These are phyloP conservation scores for Cudoniella acicularis DNA, from an alignment of 495 filamentous ascomycete species.

Conservation along the genomic window DNA sequence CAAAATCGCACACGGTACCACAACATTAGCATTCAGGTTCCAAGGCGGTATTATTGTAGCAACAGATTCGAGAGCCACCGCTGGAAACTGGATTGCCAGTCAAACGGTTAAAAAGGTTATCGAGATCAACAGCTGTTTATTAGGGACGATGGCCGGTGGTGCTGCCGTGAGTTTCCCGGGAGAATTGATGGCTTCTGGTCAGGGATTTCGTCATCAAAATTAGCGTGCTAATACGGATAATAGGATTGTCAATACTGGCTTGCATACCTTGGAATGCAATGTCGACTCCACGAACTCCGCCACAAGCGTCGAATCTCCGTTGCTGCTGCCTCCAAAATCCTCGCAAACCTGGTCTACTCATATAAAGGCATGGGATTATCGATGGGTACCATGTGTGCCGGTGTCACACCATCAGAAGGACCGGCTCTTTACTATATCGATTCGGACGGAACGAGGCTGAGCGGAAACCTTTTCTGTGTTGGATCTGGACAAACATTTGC, in stretches of 20 bases:
- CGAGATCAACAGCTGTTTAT: conserved; percentile 81
- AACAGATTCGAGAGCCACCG: conserved; percentile 93
- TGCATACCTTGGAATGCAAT: conserved; percentile 97
- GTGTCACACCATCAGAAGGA: conserved; percentile 93
- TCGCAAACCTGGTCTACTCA: conserved; percentile 93
- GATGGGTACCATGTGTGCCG: conserved; percentile 99
- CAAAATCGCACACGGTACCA: conserved; percentile 98
- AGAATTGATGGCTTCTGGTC: no score
- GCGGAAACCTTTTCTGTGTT: conserved; percentile 96
- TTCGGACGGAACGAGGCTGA: conserved; percentile 88
- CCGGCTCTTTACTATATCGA: conserved; percentile 99
- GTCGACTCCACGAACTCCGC: conserved; percentile 96
- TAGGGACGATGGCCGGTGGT: conserved; percentile 98
- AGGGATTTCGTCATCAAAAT: no score
- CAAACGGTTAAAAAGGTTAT: conserved; percentile 99
- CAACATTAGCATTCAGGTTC: conserved; percentile 96
- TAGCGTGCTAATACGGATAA: conserved; percentile 3
- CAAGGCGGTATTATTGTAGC: conserved; percentile 97
- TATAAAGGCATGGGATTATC: conserved; percentile 98
- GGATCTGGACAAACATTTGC: conserved; percentile 98
- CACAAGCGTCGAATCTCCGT: conserved; percentile 98
- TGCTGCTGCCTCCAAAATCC: conserved; percentile 95
- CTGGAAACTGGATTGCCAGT: conserved; percentile 97
- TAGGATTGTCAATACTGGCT: conserved; percentile 99
- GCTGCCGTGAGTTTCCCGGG: conserved; percentile 71